Conservation (phyloP, 805 yeast species). For the Saturnispora galanensis region DNA sequence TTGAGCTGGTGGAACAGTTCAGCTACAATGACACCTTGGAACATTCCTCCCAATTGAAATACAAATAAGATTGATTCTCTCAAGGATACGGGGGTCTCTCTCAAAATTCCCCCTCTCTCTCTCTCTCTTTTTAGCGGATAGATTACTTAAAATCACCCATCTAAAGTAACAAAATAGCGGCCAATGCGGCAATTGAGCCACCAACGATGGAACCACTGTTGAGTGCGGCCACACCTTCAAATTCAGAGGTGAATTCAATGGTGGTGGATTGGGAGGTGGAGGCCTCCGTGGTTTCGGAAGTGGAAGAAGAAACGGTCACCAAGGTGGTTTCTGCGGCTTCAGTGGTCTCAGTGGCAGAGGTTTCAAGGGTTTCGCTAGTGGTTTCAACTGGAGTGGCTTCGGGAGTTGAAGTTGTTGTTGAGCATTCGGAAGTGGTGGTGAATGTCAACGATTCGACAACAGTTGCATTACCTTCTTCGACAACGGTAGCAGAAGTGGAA, state of each 20-base stretch:
- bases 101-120: neutral
- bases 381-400: neutral
- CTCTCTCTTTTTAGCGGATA: neutral
- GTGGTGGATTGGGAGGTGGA: constrained; percentile 10
- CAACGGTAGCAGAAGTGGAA: neutral
- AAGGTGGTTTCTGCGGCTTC: neutral
- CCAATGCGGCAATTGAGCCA: neutral
- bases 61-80: no score
- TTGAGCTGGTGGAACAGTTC: no score
- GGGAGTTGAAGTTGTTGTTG: neutral
- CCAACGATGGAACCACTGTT: constrained; percentile 2
- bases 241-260: constrained; percentile 8
- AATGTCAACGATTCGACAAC: no score
- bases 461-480: neutral
- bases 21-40: no score
- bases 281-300: neutral
- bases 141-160: neutral
- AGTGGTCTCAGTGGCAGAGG: constrained; percentile 1
- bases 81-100: neutral
- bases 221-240: constrained; percentile 8
- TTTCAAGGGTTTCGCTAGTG: neutral
- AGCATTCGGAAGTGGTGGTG: no score
- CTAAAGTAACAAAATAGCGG: neutral
- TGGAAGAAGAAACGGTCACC: neutral
- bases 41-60: no score